Conservation (phyloP, 176 grass and related monocot genomes). For the Eremochloa ophiuroides region DNA sequence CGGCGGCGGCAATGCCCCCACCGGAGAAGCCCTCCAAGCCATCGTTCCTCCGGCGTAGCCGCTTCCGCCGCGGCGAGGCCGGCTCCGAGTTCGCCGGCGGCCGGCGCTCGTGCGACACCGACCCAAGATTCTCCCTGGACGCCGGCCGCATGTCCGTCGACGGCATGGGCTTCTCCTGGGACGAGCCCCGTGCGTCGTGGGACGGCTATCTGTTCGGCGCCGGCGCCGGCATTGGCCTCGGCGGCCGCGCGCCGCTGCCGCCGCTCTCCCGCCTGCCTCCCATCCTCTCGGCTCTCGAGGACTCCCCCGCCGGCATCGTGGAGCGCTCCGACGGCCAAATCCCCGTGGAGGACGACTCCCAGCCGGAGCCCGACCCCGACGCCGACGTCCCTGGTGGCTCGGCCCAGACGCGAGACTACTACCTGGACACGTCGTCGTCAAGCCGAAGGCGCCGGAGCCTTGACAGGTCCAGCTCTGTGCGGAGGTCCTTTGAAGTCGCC, state of each 20-base stretch:
- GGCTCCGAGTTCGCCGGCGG: conserved; percentile 42
- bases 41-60: conserved; percentile 39
- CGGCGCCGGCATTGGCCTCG: conserved; percentile 34
- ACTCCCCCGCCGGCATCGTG: conserved; percentile 51
- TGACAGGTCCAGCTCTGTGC: conserved; percentile 61
- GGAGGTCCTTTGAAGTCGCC: conserved; percentile 42
- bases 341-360: conserved; percentile 67
- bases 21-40: conserved; percentile 40
- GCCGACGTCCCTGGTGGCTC: conserved; percentile 51
- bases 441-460: conserved; percentile 69
- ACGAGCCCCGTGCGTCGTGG: conserved; percentile 96
- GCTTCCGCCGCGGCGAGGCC: conserved; percentile 23
- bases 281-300: conserved; percentile 85
- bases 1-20: conserved; percentile 35
- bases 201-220: conserved; percentile 86
- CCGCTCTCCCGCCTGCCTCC: conserved; percentile 58
- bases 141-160: conserved; percentile 87
- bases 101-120: conserved; percentile 91
- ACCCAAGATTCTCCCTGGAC: conserved; percentile 86
- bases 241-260: conserved; percentile 11
- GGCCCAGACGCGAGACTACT: conserved; percentile 76
- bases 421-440: conserved; percentile 63
- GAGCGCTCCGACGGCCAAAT: conserved; percentile 83
- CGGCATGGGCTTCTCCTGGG: conserved; percentile 64
- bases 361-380: conserved; percentile 31